Evolutionary conservation across 169 alveolate species (phyloP), one percentile per base, ranked within the genome.

Genomic region (Plasmodium gaboni): DNA sequence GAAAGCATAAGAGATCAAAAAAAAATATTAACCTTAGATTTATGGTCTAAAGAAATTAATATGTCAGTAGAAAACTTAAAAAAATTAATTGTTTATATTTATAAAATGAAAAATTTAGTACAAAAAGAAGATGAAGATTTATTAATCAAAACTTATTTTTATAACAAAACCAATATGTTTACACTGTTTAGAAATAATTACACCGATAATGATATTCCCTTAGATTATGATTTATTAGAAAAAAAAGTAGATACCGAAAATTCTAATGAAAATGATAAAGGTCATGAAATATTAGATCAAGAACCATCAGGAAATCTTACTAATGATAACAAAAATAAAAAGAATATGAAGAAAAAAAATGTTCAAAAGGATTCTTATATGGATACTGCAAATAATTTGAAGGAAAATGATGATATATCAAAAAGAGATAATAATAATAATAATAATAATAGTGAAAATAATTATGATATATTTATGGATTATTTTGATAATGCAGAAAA

Each of bases 41-140:
- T 83, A 69, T 83, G 91, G 91, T 67, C 91, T 8, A 83, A 83
- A 63, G 91, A 83, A 69, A 83, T 83, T 55, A 83, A 83, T 83
- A 63, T 83, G 1, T 63, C 91, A 10, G 85, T 83, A 38, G 85
- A 83, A 7, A 83, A 83, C 57, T 59, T 83, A 50, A 83, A 83
- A 48, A 70, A 83, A 48, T 72, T 83, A 57, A 83, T 83, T 68
- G 60, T 83, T 6, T 83, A 83, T 69, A 83, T 83, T 68, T 83
- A 83, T 61, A 83, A 69, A 67, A 83, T 83, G 91, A 83, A 83
- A 72, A 53, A 48, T 15, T 63, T 83, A 51, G 74, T 83, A 12
- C 91, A 83, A 72, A 83, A 83, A 72, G 91, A 83, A 42, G 91
- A 83, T 59, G 91, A 83, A 28, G 91, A 83, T 26, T 57, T 83